Base-by-base conservation (phyloP, 148 eudicot genomes). In the Polygonum aviculare region DNA sequence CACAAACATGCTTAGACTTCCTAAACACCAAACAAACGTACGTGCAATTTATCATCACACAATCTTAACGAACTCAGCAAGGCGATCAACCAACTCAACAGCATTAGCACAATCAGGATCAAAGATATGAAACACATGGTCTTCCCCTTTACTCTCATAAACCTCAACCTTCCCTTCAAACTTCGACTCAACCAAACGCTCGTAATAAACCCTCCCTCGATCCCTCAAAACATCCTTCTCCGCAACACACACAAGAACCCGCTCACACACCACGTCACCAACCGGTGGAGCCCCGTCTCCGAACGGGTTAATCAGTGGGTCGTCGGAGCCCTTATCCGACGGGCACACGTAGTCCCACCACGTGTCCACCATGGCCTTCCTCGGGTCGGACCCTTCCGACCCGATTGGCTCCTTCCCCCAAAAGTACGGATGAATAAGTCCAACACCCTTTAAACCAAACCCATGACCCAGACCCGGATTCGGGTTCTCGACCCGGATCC, bases 321-420 rank as follows among this genome's bases (percentile, higher is more conserved):
- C 74, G 9, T 72, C 74, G 19, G 21, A 41, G 22, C 74, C 74
- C 18, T 41, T 72, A 1, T 44, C 52, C 0, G 51, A 41, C 15
- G 52, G 51, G 4, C 74, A 72, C 6, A 72, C 74, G 16, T 72
- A 72, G 52, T 72, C 74, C 74, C 74, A 72, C 74, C 74, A 72
- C 54, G 35, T 72, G 48, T 69, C 73, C 19, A 69, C 73, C 45
- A 69, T 69, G 5, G 19, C 10, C 73, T 9, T 69, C 22, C 73
- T 36, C 10, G 44, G 45, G 15, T 69, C 73, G 4, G 48, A 36
- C 2, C 11, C 26, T 40, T 69, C 73, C 19, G 19, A 36, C 47
- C 73, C 73, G 48, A 69, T 69, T 7, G 45, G 19, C 48, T 36
- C 73, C 48, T 69, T 69, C 73, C 73, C 73, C 73, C 73, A 69